Evolutionary conservation across 202 grass and related monocot genomes (phyloP).

Genomic region (Setaria viridis): DNA sequence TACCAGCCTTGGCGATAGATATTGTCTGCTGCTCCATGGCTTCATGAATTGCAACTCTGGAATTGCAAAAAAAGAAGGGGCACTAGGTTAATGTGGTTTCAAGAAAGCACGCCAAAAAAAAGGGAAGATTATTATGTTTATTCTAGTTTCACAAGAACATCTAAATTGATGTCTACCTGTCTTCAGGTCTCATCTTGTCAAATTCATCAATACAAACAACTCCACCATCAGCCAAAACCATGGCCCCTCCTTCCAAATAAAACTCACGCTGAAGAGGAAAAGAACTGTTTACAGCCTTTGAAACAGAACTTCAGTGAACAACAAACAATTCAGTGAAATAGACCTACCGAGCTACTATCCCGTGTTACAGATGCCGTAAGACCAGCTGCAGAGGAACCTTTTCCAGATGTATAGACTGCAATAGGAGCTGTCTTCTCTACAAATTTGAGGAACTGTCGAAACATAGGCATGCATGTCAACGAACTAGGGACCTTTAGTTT

Average conservation of each 20-base stretch:
- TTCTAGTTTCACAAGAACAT: neutral
- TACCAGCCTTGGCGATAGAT: conserved; percentile 99
- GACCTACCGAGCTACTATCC: conserved; percentile 85
- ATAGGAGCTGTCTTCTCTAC: conserved; percentile 96
- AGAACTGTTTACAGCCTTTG: neutral
- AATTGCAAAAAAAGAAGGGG: conserved; percentile 18
- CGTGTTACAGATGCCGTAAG: conserved; percentile 93
- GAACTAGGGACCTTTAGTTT: neutral
- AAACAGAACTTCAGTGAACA: conserved; percentile 12
- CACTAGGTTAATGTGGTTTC: neutral
- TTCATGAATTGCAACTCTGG: conserved; percentile 97
- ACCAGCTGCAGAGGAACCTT: conserved; percentile 97
- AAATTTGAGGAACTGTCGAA: conserved; percentile 95
- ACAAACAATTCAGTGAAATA: neutral
- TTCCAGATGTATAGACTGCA: conserved; percentile 98
- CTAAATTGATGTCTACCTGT: conserved; percentile 58
- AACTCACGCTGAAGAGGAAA: conserved; percentile 83
- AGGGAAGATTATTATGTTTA: neutral
- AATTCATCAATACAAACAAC: conserved; percentile 98
- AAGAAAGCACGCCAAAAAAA: neutral
- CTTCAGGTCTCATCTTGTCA: conserved; percentile 99
- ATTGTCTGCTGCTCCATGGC: conserved; percentile 99
- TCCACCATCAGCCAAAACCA: conserved; percentile 97
- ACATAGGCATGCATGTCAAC: conserved; percentile 23
- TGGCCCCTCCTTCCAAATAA: conserved; percentile 98